Evolutionary conservation across 176 grass and related monocot species (phyloP), one percentile per base, ranked within the genome.

Genomic region (Ensete ventricosum): DNA sequence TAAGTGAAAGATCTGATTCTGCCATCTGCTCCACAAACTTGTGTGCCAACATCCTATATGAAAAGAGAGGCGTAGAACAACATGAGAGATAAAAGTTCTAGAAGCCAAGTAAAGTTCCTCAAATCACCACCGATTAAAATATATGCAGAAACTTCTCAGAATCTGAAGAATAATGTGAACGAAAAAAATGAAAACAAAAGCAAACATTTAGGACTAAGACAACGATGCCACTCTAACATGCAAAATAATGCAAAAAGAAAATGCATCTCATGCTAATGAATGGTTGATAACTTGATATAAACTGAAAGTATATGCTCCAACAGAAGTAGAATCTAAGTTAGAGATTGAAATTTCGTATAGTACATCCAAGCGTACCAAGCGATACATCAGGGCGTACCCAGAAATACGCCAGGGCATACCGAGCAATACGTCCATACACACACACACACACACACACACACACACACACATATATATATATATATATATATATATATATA

Each of bases 1-100:
- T 77, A 78, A 66, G 78, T 83, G 78, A 66, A 50, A 87, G 82
- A 77, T 92, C 74, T 20, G 81, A 84, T 83, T 86, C 83, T 83
- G 75, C 76, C 81, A 82, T 83, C 87, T 92, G 79, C 76, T 92
- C 87, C 80, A 92, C 90, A 77, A 97, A 88, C 62, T 97, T 97
- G 83, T 93, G 94, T 48, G 94, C 90, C 76, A 98, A 81, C 94
- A 98, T 98, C 90, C 94, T 98, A 63, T 52, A 77, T 9, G 53
- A 85, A 91, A 72, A 73, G 90, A 78, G 62, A 52, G 11, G 77
- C 69, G 73, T 14, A 16, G 54, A 59, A 84, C 85, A 57, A 76
- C 54, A 65, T 69, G 43, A 67, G 52, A 82, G 71, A 73, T 23
- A 81, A 68, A 22, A 73, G 62, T 78, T 80, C 26, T 52, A 57